Base-by-base conservation (phyloP, 1,284 basidiomycete species). In the Sanguinoderma infundibulare region DNA sequence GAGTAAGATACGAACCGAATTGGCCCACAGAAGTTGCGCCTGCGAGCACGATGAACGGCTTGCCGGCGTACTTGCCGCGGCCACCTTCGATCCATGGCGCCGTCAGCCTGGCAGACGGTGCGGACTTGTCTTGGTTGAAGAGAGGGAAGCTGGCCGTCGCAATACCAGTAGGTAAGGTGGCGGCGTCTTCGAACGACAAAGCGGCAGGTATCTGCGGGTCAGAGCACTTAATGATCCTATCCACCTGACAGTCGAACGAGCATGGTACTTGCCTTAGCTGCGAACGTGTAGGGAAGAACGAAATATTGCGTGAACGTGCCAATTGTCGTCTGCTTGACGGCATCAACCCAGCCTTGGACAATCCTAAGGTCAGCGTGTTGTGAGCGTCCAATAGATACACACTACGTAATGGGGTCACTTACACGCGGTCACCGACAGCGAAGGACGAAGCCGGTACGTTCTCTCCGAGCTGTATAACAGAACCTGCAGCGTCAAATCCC, bases 401-500 rank as follows among this genome's bases (percentile, higher is more conserved):
- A 2, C 22, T n/a, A 8, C 32, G 38, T 8, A 9, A 26, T 4
- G 15, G 3, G 8, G 68, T 73, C 72, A 83, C 52, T 10, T 69
- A 74, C 73, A 83, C 77, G 61, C 69, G 75, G 59, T 84, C 81
- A 4, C 83, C 82, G 1, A 75, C 69, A 34, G 66, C 66, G 60
- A 82, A 63, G 38, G 70, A 64, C 0, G 64, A 59, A 12, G 30
- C 5, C 1, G 46, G 30, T 9, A 82, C 77, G 3, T 70, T 74
- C 22, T 71, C 68, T 1, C 80, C 80, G 36, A 81, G 64, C 30
- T 73, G 68, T 15, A 76, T 75, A 32, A 84, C 76, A 0, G 72
- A 64, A 3, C 83, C 83, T 12, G 74, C 72, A 24, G 75, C 78
- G 64, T 84, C 83, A n/a, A 69, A 72, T 20, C 87, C 87, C 3